phyloP scores from a whole-genome alignment of 1,284 basidiomycete species.

The Fomitopsis pinicola region DNA sequence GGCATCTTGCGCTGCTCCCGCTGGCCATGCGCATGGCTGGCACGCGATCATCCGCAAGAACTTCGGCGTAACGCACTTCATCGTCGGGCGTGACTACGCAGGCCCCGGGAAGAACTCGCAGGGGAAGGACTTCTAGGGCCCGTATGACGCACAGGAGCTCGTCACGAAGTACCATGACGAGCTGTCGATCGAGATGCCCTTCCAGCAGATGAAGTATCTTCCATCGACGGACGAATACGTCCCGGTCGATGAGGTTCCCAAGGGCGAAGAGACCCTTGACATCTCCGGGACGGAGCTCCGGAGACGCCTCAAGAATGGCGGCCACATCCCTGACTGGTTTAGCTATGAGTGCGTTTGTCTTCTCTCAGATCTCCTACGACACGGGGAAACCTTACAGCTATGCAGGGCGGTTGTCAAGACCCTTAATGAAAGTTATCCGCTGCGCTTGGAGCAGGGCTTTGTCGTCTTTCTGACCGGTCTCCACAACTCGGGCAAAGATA shows the following conservation, averaged over 20 bases:
- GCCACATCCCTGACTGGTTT: conserved; percentile 98
- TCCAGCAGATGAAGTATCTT: conserved; percentile 98
- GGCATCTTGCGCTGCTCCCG: conserved; percentile 91
- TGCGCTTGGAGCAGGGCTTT: conserved; percentile 93
- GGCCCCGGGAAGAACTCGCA: conserved; percentile 97
- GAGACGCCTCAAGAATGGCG: conserved; percentile 85
- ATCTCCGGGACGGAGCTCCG: conserved; percentile 98
- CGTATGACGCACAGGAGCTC: conserved; percentile 93
- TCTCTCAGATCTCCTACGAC: neutral
- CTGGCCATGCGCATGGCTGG: conserved; percentile 99
- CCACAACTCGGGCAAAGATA: conserved; percentile 94
- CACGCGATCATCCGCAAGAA: conserved; percentile 99
- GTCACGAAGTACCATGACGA: conserved; percentile 92
- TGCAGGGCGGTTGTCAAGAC: conserved; percentile 85
- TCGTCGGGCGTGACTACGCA: conserved; percentile 92
- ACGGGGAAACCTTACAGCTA: neutral
- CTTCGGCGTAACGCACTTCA: conserved; percentile 97
- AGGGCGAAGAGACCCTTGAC: conserved; percentile 89
- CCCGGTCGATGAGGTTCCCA: conserved; percentile 90
- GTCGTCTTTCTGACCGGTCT: conserved; percentile 92
- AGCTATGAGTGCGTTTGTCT: conserved; percentile 78
- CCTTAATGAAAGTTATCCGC: conserved; percentile 94
- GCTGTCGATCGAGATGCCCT: conserved; percentile 94
- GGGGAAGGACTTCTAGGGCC: conserved; percentile 96
- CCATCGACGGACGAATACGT: conserved; percentile 96